Percentiles rank a stretch among this genome's conserved stretches.
Conservation (phyloP, 805 yeast genomes). For the Pichia eremophila region DNA sequence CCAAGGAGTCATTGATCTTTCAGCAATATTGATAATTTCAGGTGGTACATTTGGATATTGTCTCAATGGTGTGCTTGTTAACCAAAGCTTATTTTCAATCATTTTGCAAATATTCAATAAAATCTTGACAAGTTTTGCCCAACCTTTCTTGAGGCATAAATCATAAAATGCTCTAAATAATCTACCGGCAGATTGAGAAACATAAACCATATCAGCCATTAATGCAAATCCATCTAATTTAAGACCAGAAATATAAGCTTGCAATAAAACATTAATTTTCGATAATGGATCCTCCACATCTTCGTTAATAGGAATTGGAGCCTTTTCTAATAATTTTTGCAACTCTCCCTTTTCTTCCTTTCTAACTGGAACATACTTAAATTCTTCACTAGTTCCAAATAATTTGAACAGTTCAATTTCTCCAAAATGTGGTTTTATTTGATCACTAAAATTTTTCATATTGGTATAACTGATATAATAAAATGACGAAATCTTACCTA, state of each 20-base stretch:
- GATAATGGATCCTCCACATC: constrained; percentile 59
- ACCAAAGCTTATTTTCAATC: constrained; percentile 79
- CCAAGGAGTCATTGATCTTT: constrained; percentile 80
- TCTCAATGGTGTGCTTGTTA: constrained; percentile 73
- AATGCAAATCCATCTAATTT: constrained; percentile 81
- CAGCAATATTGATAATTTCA: constrained; percentile 65
- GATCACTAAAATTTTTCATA: constrained; percentile 54
- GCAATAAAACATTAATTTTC: constrained; percentile 72
- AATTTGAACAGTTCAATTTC: constrained; percentile 69
- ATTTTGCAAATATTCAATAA: constrained; percentile 64
- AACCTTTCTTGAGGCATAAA: constrained; percentile 55
- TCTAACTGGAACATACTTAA: constrained; percentile 72
- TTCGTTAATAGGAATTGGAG: constrained; percentile 85
- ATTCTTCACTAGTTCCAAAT: constrained; percentile 79
- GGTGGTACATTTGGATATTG: constrained; percentile 68
- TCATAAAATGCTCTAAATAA: constrained; percentile 79
- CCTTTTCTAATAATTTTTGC: constrained; percentile 52
- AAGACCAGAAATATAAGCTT: constrained; percentile 75
- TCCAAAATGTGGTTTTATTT: constrained; percentile 53
- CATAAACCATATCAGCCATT: constrained; percentile 85
- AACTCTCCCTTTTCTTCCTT: constrained; percentile 79
- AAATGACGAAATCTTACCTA: constrained; percentile 79
- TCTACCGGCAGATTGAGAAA: constrained; percentile 90
- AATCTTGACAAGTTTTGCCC: constrained; percentile 55
- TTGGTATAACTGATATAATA: constrained; percentile 75